phyloP scores from a whole-genome alignment of 805 yeast species.

The Candida suzukii region DNA sequence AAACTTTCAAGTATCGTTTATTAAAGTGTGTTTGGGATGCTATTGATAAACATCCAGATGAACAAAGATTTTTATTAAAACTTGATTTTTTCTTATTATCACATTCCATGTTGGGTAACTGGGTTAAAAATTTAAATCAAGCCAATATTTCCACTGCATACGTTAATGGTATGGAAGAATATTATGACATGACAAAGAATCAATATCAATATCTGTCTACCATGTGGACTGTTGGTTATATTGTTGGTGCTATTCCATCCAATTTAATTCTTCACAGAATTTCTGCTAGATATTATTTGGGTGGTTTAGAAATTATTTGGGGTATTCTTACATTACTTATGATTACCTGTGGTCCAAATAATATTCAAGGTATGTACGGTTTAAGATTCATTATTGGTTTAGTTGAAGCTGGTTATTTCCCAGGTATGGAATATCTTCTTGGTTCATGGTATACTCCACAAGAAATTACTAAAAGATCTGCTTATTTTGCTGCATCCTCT shows the following conservation, averaged over 20 bases:
- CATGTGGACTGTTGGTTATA: slow-evolving; percentile 43
- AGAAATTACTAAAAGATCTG: slow-evolving; percentile 30
- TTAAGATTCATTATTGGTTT: slow-evolving; percentile 36
- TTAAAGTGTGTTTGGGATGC: slow-evolving; percentile 28
- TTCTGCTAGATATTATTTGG: slow-evolving; percentile 37
- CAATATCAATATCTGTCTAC: slow-evolving; percentile 39
- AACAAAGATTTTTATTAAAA: slow-evolving; percentile 34
- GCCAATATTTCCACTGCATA: slow-evolving; percentile 57
- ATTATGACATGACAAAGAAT: slow-evolving; percentile 44
- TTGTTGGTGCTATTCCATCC: slow-evolving; percentile 44
- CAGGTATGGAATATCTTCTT: slow-evolving; percentile 38
- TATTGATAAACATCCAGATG: slow-evolving; percentile 28
- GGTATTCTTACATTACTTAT: slow-evolving; percentile 32
- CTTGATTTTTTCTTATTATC: slow-evolving; percentile 43
- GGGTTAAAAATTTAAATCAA: slow-evolving; percentile 59
- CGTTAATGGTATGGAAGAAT: slow-evolving; percentile 55
- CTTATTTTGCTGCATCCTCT: slow-evolving; percentile 29
- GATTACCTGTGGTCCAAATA: slow-evolving; percentile 18
- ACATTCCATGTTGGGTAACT: slow-evolving; percentile 50
- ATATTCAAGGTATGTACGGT: slow-evolving; percentile 22
- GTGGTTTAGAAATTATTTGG: slow-evolving; percentile 39
- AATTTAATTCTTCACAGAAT: slow-evolving; percentile 33
- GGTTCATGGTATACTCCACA: slow-evolving; percentile 29
- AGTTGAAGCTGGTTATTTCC: slow-evolving; percentile 42
- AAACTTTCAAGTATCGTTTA: too few species aligned